A percentile compares a stretch with the other conserved stretches of the same genome.
These are phyloP conservation scores for Marsdenia floribunda DNA, from an alignment of 257 asterid genomes.

Conservation along the genomic window DNA sequence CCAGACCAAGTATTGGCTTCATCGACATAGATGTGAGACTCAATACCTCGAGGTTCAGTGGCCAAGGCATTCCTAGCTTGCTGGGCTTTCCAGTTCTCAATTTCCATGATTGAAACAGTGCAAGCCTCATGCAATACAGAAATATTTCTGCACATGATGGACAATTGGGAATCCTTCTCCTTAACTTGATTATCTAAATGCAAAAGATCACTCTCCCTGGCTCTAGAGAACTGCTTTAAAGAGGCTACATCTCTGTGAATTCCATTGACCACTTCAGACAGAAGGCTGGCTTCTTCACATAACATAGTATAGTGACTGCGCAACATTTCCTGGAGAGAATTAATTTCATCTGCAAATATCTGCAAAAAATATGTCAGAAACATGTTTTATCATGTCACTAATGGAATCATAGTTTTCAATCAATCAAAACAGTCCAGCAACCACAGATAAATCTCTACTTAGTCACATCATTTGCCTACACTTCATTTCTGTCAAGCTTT, in stretches of 20 bases:
- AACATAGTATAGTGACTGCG: constrained; percentile 48
- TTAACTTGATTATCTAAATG: constrained; percentile 43
- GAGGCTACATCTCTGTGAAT: constrained; percentile 45
- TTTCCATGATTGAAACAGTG: constrained; percentile 46
- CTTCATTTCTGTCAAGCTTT: not conserved
- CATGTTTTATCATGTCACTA: not conserved
- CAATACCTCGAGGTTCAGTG: constrained; percentile 33
- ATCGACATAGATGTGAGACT: constrained; percentile 32
- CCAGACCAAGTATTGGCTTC: constrained; percentile 28
- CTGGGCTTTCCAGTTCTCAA: constrained; percentile 50
- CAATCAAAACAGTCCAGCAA: not conserved
- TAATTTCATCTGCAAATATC: constrained; percentile 47
- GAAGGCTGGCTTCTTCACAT: constrained; percentile 49
- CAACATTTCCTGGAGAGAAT: constrained; percentile 50
- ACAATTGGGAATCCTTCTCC: constrained; percentile 68
- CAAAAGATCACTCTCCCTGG: constrained; percentile 42
- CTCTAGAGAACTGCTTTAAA: constrained; percentile 47
- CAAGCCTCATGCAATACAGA: constrained; percentile 63
- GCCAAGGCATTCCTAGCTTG: constrained; percentile 34
- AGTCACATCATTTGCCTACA: not conserved
- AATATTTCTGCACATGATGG: constrained; percentile 37
- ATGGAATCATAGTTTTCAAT: constrained; percentile 13
- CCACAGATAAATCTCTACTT: not conserved
- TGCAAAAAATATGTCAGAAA: constrained; percentile 40
- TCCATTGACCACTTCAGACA: constrained; percentile 46